Base-by-base conservation (phyloP, 345 rosid genomes). In the Aquilaria yunnanensis region DNA sequence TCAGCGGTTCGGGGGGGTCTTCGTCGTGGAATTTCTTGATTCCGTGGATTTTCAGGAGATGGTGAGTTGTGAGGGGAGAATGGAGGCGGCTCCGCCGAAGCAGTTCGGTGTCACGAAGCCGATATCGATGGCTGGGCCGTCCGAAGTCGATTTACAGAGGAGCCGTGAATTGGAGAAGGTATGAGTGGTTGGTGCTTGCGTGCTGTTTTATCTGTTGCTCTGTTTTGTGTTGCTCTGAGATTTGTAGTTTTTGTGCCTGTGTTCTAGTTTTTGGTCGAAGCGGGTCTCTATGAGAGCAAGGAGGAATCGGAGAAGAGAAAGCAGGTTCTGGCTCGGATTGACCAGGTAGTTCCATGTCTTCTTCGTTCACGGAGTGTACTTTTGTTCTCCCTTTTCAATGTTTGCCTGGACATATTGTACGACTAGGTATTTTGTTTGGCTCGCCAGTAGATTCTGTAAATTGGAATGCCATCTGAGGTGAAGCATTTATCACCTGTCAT, bases 111-210 rank as follows among this genome's bases (percentile, higher is more conserved):
- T 87, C 47, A 87, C 88, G 66, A 81, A 89, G 64, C 96, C 97
- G 30, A 85, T 92, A 57, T 92, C 98, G 16, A 59, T 84, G 56
- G 77, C 89, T 29, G 96, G 87, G 54, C 98, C 98, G 31, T 77
- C 81, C 0, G 74, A 85, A 13, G 83, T 74, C 33, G 97, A 92
- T 87, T 14, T 74, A 14, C 91, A 74, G 68, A 82, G 88, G 37
- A 87, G 75, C 70, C 33, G 56, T 1, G 87, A 85, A 70, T 78
- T 92, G 30, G 90, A 86, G 71, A 85, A 85, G 90, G 97, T 74
- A 47, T 23, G 23, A 23, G 23, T 23, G 23, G 23, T 23, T 23
- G 23, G 1, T 23, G 23, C 23, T 23, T 0, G 23, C 53, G 6
- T 61, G 56, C 75, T 6, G 34, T 5, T 60, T 23, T 61, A 16